Evolutionary conservation across 2,329 filamentous ascomycete species (phyloP).

Genomic region (Nakataea oryzae): DNA sequence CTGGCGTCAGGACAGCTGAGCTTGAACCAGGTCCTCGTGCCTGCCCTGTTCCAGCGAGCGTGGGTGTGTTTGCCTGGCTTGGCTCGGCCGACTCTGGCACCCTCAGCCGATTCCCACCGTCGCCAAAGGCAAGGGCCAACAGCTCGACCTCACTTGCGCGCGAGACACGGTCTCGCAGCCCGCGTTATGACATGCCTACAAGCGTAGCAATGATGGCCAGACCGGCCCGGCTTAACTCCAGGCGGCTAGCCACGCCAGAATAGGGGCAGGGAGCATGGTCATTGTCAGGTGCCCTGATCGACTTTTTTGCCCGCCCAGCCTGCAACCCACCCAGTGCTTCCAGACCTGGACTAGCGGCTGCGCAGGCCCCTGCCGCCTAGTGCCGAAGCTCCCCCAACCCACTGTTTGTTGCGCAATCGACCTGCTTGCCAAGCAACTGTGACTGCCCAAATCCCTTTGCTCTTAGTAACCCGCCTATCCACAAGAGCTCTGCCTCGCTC

Average conservation of each 20-base stretch:
- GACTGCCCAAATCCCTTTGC: too few relatives aligned
- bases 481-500: neutral
- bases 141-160: too few relatives aligned
- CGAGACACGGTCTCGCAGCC: neutral
- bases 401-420: neutral
- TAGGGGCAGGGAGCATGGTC: too few relatives aligned
- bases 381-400: neutral
- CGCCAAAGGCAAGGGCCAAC: too few relatives aligned
- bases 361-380: neutral
- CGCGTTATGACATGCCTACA: neutral
- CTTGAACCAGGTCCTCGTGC: neutral
- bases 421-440: too few relatives aligned
- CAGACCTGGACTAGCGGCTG: neutral
- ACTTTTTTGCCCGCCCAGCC: neutral
- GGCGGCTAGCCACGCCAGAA: too few relatives aligned
- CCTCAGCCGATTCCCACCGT: too few relatives aligned
- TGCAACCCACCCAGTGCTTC: neutral
- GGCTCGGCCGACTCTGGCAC: too few relatives aligned
- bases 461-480: neutral
- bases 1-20: neutral
- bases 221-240: too few relatives aligned
- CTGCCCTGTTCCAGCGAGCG: neutral
- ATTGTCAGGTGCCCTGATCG: neutral
- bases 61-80: neutral
- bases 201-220: too few relatives aligned